Conservation (phyloP, 805 yeast genomes). For the Yamadazyma sp. region DNA sequence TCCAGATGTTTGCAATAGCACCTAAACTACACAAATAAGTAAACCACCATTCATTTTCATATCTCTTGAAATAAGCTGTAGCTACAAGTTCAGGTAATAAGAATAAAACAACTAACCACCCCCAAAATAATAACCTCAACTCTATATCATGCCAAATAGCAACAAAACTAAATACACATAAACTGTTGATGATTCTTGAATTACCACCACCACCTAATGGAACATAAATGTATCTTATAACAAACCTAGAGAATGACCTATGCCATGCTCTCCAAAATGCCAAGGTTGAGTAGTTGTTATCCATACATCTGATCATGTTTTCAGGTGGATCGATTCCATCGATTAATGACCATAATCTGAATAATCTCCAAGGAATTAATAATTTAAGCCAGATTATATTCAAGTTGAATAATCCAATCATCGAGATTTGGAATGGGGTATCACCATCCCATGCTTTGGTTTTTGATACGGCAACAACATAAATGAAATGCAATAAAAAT, state of each 20-base stretch:
- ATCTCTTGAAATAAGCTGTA: conserved; percentile 42
- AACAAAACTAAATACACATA: conserved; percentile 89
- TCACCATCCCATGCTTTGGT: conserved; percentile 87
- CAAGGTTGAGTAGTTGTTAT: conserved; percentile 86
- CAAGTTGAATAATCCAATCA: conserved; percentile 89
- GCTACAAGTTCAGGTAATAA: conserved; percentile 81
- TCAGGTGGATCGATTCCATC: conserved; percentile 97
- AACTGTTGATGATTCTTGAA: conserved; percentile 68
- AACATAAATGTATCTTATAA: conserved; percentile 79
- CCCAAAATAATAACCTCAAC: conserved; percentile 84
- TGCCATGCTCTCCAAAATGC: conserved; percentile 99
- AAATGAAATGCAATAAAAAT: conserved; percentile 77
- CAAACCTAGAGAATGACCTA: conserved; percentile 88
- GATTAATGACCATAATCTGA: conserved; percentile 87
- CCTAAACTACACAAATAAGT: conserved; percentile 83
- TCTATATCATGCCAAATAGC: conserved; percentile 99
- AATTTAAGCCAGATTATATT: conserved; percentile 91
- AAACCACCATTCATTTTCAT: conserved; percentile 57
- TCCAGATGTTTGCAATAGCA: conserved; percentile 87
- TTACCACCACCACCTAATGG: conserved; percentile 83
- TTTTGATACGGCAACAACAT: conserved; percentile 90
- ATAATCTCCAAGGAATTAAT: conserved; percentile 93
- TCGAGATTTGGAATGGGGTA: conserved; percentile 88
- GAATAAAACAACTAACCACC: conserved; percentile 88
- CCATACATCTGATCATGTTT: conserved; percentile 94